A percentile compares a stretch with the other conserved stretches of the same genome.
Conservation (phyloP, 2,329 filamentous ascomycete species). For the Exophiala oligosperma region DNA sequence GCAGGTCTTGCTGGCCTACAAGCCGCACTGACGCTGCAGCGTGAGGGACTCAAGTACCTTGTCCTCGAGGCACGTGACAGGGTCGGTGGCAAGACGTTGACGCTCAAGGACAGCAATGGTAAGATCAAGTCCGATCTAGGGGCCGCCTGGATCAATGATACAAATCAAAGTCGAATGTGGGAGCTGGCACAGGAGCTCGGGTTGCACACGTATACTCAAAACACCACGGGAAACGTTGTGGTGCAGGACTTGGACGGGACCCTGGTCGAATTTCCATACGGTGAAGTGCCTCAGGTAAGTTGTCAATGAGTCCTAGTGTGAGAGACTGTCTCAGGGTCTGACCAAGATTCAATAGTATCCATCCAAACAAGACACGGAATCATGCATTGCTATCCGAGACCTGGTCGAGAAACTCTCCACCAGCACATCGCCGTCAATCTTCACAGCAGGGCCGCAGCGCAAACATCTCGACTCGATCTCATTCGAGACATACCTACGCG, state of each 20-base stretch:
- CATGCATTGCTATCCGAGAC: conserved; percentile 22
- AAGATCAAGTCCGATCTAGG: conserved; percentile 37
- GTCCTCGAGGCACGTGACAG: conserved; percentile 53
- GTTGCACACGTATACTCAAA: conserved; percentile 35
- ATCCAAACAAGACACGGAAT: conserved; percentile 17
- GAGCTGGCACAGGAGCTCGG: conserved; percentile 32
- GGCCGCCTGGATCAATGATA: conserved; percentile 41
- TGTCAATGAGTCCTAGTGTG: background rate
- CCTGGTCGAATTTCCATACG: conserved; percentile 35
- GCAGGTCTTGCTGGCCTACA: conserved; percentile 45
- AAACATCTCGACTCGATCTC: conserved; percentile 38
- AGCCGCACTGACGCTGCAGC: conserved; percentile 38
- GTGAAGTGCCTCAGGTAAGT: conserved; percentile 30
- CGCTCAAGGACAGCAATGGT: conserved; percentile 30
- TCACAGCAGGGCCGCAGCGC: conserved; percentile 18
- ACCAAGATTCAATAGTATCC: conserved; percentile 12
- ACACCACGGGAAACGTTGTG: conserved; percentile 33
- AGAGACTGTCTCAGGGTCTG: background rate
- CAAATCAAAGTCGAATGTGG: conserved; percentile 39
- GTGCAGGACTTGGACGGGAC: conserved; percentile 33
- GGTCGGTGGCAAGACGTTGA: conserved; percentile 56
- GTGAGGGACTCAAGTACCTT: conserved; percentile 40
- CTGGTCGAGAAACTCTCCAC: conserved; percentile 16
- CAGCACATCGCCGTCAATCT: conserved; percentile 18
- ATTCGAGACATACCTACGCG: conserved; percentile 40